Conservation (phyloP, 1,139 yeast species). For the Nakaseomyces delphensis region DNA sequence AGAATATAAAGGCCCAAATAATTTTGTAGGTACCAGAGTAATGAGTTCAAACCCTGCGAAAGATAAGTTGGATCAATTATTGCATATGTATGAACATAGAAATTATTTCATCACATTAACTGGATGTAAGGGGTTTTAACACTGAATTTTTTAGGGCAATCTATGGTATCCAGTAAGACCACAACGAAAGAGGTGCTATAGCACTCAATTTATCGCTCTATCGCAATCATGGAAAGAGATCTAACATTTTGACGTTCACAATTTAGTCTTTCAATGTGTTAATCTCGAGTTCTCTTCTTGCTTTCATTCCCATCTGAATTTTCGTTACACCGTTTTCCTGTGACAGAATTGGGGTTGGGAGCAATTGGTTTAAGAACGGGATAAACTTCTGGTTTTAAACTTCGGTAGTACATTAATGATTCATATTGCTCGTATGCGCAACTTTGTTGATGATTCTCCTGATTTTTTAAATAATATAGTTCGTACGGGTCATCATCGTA, state of each 20-base stretch:
- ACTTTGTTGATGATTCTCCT: not conserved
- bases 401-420: constrained; percentile 5
- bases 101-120: constrained; percentile 23
- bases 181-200: no score
- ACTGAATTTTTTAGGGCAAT: no score
- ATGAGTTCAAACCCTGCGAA: constrained; percentile 6
- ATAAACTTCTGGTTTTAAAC: constrained; percentile 7
- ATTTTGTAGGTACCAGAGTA: constrained; percentile 5
- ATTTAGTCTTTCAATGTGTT: not conserved
- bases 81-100: constrained; percentile 28
- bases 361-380: constrained; percentile 6
- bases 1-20: constrained; percentile 26
- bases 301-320: not conserved
- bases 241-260: not conserved
- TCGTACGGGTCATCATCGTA: constrained; percentile 5
- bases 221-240: no score
- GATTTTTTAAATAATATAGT: constrained; percentile 4
- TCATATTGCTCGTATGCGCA: not conserved
- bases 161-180: no score
- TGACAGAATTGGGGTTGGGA: not conserved
- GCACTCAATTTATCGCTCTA: no score
- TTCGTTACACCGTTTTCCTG: not conserved
- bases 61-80: constrained; percentile 16
- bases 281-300: not conserved
- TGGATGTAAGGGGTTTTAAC: constrained; percentile 23